A percentile compares a stretch with the other conserved stretches of the same genome.
phyloP scores from a whole-genome alignment of 202 grass and related monocot species.

The Dendrocalamus latiflorus region DNA sequence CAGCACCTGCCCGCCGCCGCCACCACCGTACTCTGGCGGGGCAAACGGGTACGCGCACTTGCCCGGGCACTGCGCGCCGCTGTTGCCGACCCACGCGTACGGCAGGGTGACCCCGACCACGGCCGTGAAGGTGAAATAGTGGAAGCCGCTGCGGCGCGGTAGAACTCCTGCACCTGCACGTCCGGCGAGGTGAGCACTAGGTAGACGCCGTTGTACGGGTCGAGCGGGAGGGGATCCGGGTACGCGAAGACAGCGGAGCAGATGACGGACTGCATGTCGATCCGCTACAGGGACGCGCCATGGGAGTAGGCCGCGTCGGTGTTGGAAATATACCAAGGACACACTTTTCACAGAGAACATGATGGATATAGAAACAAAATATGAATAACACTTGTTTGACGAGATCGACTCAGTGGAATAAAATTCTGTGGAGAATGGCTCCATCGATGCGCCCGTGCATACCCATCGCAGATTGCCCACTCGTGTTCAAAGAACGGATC shows the following conservation, averaged over 20 bases:
- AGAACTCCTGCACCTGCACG: conserved; percentile 75
- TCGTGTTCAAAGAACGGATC: too few relatives aligned
- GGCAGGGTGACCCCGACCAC: conserved; percentile 71
- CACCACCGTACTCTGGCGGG: conserved; percentile 13
- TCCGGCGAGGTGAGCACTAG: conserved; percentile 77
- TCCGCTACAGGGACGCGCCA: conserved; percentile 57
- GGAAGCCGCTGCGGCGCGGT: conserved; percentile 78
- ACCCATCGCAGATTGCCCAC: too few relatives aligned
- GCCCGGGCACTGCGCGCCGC: conserved; percentile 66
- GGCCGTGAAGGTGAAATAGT: conserved; percentile 75
- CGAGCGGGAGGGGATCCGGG: conserved; percentile 57
- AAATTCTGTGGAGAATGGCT: too few relatives aligned
- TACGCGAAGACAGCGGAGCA: conserved; percentile 48
- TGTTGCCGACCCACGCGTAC: conserved; percentile 80
- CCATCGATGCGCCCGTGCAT: too few relatives aligned
- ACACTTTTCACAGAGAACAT: too few relatives aligned
- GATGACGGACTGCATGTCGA: conserved; percentile 70
- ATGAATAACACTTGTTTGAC: too few relatives aligned
- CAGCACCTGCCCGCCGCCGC: conserved; percentile 29
- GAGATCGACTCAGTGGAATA: too few relatives aligned
- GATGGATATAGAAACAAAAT: too few relatives aligned
- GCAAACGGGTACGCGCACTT: conserved; percentile 80
- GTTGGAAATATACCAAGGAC: too few relatives aligned
- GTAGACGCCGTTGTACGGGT: conserved; percentile 59
- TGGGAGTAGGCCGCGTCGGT: conserved; percentile 68